These are phyloP conservation scores for Salix koriyanagi DNA, from an alignment of 345 rosid species.

Conservation along the genomic window DNA sequence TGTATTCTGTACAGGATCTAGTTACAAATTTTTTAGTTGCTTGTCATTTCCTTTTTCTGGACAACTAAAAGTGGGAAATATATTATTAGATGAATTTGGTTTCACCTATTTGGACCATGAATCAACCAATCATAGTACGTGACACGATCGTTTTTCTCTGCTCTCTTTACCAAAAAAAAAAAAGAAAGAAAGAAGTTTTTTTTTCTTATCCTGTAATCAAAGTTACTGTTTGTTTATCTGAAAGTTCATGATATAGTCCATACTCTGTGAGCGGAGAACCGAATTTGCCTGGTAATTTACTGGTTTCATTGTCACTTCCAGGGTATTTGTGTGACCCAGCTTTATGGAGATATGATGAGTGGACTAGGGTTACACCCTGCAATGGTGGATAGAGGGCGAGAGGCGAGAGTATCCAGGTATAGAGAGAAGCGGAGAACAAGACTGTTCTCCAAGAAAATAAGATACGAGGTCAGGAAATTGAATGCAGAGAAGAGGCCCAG, in stretches of 20 bases:
- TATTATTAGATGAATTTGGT: neutral
- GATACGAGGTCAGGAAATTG: conserved; percentile 89
- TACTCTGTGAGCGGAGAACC: neutral
- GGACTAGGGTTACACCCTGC: conserved; percentile 17
- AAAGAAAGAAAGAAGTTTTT: too few relatives aligned
- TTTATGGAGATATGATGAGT: conserved; percentile 8
- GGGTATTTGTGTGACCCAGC: conserved; percentile 32
- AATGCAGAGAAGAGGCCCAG: conserved; percentile 96
- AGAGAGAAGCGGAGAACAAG: conserved; percentile 85
- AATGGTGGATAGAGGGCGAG: conserved; percentile 58
- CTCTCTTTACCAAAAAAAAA: too few relatives aligned
- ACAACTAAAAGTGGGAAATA: neutral
- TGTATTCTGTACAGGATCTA: neutral
- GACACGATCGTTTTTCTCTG: neutral
- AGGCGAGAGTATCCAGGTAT: conserved; percentile 82
- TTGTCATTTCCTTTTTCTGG: neutral
- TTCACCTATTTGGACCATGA: neutral
- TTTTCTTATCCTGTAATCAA: too few relatives aligned
- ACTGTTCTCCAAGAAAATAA: conserved; percentile 86
- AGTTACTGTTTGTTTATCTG: neutral
- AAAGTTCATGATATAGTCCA: neutral
- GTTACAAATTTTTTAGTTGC: neutral
- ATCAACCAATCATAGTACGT: too few relatives aligned
- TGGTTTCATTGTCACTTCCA: conserved; percentile 6
- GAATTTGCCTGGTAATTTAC: neutral